Evolutionary conservation across 371 early-diverging fungal species (phyloP), one percentile per base, ranked within the genome.

Genomic region (Dentiscutata heterogama): DNA sequence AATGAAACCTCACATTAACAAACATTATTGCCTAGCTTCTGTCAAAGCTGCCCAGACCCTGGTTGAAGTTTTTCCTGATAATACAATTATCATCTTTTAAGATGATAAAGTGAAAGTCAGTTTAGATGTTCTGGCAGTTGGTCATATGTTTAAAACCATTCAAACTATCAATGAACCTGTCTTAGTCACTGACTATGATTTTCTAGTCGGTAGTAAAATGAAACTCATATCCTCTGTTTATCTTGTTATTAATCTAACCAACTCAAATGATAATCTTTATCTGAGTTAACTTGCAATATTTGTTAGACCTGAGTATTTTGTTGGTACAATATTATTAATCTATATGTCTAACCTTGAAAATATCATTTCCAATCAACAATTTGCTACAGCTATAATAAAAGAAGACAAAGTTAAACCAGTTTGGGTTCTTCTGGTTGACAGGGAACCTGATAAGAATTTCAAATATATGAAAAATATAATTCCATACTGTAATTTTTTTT

Each of bases 171-270:
- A 72, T 25, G 51, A 72, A 46, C 72, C 72, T 13, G 51, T 50
- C 25, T 13, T 11, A 50, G 51, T 72, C 16, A 0, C 29, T 14
- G 39, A 67, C 20, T 42, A 67, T 39, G 35, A 67, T 39, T 67
- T 67, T 35, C 67, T 3, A 3, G 14, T 35, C 4, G 46, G 31
- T 25, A 20, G 20, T 29, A 71, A 71, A 46, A 7, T 27, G 10
- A 71, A 71, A 46, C 42, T 71, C 2, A 71, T 71, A 50, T n/a
- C 35, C 18, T 71, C 71, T 8, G 50, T 71, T 46, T 71, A 71
- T 46, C 50, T 71, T 20, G 8, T 51, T 20, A 71, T 46, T 25
- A 16, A 71, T 71, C n/a, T 35, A 42, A 22, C 27, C 18, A 29
- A 67, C 13, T 67, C 67, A 13, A 67, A 29, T 20, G 16, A 67